These are phyloP conservation scores for Talaromyces amestolkiae DNA, from an alignment of 2,329 filamentous ascomycete species.

Conservation along the genomic window DNA sequence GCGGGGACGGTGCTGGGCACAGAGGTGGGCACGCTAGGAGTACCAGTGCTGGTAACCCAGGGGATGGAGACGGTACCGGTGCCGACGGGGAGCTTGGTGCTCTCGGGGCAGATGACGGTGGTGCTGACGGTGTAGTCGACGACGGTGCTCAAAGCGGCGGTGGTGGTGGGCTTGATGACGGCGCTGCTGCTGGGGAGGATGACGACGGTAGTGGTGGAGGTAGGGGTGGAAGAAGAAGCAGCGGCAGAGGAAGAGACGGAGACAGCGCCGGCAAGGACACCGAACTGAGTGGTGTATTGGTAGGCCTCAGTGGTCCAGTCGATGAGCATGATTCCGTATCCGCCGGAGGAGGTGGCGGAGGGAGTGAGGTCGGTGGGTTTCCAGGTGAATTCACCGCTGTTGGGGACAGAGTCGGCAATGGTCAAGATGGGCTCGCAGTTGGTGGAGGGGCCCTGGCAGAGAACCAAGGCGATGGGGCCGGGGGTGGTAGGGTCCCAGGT, in stretches of 20 bases:
- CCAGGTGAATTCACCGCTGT: constrained; percentile 58
- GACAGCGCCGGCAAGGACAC: constrained; percentile 40
- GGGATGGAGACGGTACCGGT: constrained; percentile 20
- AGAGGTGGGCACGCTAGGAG: constrained; percentile 12
- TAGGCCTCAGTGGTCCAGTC: constrained; percentile 59
- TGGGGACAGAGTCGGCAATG: constrained; percentile 54
- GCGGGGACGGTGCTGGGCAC: constrained; percentile 20
- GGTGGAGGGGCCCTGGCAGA: constrained; percentile 58
- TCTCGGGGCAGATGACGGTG: constrained; percentile 27
- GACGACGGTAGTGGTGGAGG: constrained; percentile 15
- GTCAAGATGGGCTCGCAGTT: constrained; percentile 54
- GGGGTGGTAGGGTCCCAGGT: constrained; percentile 51
- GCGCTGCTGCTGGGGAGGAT: constrained; percentile 15
- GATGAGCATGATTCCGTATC: constrained; percentile 62
- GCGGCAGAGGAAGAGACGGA: constrained; percentile 23
- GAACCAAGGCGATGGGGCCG: constrained; percentile 53
- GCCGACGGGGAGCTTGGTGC: constrained; percentile 19
- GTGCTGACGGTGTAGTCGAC: constrained; percentile 6
- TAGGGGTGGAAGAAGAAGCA: constrained; percentile 19
- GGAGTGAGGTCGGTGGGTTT: constrained; percentile 50
- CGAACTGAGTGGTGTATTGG: constrained; percentile 63
- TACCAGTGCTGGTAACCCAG: constrained; percentile 2
- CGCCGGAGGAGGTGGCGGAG: constrained; percentile 50
- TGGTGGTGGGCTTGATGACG: constrained; percentile 8
- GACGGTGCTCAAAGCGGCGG: constrained; percentile 21